Base-by-base conservation (phyloP, 208 protist genomes). In the Leishmania turanica region DNA sequence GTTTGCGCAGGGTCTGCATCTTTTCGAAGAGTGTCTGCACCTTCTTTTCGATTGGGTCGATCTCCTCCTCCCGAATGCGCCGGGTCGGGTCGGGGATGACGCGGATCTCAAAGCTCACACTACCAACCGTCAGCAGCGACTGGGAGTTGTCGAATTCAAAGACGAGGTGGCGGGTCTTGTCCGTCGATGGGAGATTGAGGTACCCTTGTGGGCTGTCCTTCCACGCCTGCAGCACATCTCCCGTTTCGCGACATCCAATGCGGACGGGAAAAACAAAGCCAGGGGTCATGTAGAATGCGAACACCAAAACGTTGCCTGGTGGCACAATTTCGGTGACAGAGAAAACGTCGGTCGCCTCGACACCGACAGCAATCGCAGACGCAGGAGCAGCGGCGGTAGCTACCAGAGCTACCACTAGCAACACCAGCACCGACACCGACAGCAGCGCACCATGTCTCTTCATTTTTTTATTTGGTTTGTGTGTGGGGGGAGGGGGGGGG, bases 31-130 rank as follows among this genome's bases (percentile, higher is more conserved):
- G 81, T 1, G 4, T 15, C 3, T 84, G 58, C 21, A 96, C 79
- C n/a, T 80, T 83, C 11, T 65, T 60, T 80, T 96, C 94, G 31
- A 97, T 88, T 1, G 94, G 91, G 80, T 97, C 94, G 2, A 97
- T 54, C 47, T 89, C 53, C 6, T 69, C n/a, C 24, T 37, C 1
- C n/a, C 77, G 82, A 6, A 87, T 68, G 54, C 66, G 73, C 19
- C 64, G n/a, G 4, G 78, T 75, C 69, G 84, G 75, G 72, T 93
- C 84, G 8, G 83, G 66, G 34, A 79, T 62, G 64, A 89, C 49
- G 79, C 78, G 85, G 21, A 96, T 84, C 71, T 86, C 69, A 47
- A 96, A 94, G 58, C 71, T 82, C 15, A 94, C 81, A 19, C 42
- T 24, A 49, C 77, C 75, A 8, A 24, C 5, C 5, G 81, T 89